Conservation (phyloP, 306 rosid species). For the Quercus bicolor region DNA sequence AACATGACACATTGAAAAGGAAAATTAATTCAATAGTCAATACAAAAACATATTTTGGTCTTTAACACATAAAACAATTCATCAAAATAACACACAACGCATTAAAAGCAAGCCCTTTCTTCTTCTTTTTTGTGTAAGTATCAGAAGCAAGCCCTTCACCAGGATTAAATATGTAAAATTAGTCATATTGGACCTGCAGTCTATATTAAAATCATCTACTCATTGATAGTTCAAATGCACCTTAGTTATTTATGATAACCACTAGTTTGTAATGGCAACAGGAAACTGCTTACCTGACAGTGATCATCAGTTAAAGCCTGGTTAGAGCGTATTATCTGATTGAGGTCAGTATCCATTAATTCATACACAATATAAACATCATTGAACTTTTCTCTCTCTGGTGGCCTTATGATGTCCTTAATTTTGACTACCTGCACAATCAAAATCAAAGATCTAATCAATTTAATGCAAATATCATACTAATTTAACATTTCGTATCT, state of each 20-base stretch:
- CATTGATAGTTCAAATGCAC: background rate
- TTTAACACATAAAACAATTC: background rate
- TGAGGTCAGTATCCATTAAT: slow-evolving; percentile 84
- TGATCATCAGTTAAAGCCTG: slow-evolving; percentile 90
- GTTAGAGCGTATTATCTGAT: slow-evolving; percentile 79
- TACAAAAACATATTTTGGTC: background rate
- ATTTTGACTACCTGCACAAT: slow-evolving; percentile 77
- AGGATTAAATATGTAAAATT: background rate
- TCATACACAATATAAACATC: slow-evolving; percentile 90
- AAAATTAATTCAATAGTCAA: background rate
- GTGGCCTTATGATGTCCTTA: slow-evolving; percentile 78
- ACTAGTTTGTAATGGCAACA: background rate
- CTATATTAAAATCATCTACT: background rate
- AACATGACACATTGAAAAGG: background rate
- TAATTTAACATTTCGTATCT: too few species aligned
- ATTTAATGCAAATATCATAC: too few species aligned
- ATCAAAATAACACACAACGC: background rate
- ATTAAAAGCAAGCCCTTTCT: background rate
- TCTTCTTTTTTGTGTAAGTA: too few species aligned
- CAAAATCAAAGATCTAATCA: too few species aligned
- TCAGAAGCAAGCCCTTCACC: background rate
- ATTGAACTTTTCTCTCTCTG: slow-evolving; percentile 64
- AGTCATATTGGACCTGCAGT: background rate
- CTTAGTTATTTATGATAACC: background rate
- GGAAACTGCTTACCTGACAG: slow-evolving; percentile 55